Evolutionary conservation across 306 rosid genomes (phyloP).

Genomic region (Datisca glomerata): DNA sequence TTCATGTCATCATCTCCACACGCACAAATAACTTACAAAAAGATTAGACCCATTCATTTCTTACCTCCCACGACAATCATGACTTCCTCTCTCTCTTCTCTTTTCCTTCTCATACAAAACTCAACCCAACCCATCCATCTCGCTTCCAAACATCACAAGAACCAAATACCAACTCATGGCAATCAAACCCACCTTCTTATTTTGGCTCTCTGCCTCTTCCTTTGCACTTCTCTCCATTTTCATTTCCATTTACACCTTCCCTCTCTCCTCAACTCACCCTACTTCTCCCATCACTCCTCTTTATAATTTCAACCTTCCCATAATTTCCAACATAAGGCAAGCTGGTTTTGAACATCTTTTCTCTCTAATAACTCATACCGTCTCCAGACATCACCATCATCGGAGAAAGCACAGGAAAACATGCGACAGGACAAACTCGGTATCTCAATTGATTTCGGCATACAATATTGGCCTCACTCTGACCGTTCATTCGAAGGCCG

Average conservation of each 20-base stretch:
- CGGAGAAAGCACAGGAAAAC: constrained; percentile 10
- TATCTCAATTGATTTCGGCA: constrained; percentile 23
- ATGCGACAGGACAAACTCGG: constrained; percentile 34
- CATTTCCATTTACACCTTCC: constrained; percentile 11
- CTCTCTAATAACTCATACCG: constrained; percentile 22
- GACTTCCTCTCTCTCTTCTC: constrained; percentile 14
- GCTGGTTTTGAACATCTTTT: constrained; percentile 23
- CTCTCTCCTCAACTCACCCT: constrained; percentile 9
- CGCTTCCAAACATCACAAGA: constrained; percentile 11
- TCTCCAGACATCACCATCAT: constrained; percentile 12
- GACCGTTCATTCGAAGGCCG: constrained; percentile 47
- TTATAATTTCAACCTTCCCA: constrained; percentile 12
- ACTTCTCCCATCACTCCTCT: constrained; percentile 2
- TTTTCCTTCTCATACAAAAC: constrained; percentile 10
- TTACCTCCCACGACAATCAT: constrained; percentile 38
- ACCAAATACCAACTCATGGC: constrained; percentile 20
- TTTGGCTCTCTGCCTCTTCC: constrained; percentile 34
- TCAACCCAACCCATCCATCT: constrained; percentile 14
- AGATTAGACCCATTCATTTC: constrained; percentile 28
- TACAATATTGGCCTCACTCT: constrained; percentile 41
- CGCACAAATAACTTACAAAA: constrained; percentile 9
- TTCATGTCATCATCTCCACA: constrained; percentile 14
- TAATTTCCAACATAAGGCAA: constrained; percentile 9
- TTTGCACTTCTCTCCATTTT: constrained; percentile 31
- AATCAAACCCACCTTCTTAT: constrained; percentile 27